Evolutionary conservation across 352 stramenopile species (phyloP), one percentile per base, ranked within the genome.

Genomic region (Phytophthora sojae): DNA sequence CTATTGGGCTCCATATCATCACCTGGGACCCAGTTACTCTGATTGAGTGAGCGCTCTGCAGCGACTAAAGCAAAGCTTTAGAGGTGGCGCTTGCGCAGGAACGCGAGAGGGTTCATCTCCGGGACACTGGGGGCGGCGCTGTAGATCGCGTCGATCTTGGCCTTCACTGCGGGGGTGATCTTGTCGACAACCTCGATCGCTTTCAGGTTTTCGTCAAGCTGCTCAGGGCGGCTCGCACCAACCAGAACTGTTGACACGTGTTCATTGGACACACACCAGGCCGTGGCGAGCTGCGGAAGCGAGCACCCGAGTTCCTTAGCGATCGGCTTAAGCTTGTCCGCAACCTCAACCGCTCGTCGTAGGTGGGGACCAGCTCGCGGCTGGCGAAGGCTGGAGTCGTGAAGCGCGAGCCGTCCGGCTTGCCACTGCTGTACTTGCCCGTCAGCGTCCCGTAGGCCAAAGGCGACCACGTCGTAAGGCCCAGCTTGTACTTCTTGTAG

Each of bases 401-500:
- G 42, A 21, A 50, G 37, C 57, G 44, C 30, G 57, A 64, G 4
- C 44, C 29, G 14, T 56, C 57, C 2, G 57, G 57, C 12, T 49
- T 30, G 21, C 45, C 44, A 15, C 25, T 47, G 14, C 57, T 64
- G 45, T 64, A 64, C 30, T 64, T 64, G 29, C 57, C 57, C 14
- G 44, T 57, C 29, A 64, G 14, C 5, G 57, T 64, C 2, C 57
- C 57, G 57, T 49, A 64, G 11, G 57, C 44, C 42, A 63, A n/a
- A 2, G 57, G 57, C 4, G 57, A 63, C 25, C 25, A 63, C 39
- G 56, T 62, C 29, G 56, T 53, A 0, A 62, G 15, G 2, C 56
- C 39, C 4, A 66, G 25, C 49, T 61, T 66, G 57, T 55, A 57
- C 25, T 64, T 57, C 55, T 69, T 60, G 70, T 81, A 89, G 44